Evolutionary conservation across 179 eudicot species (phyloP).

Genomic region (Corrigiola litoralis): DNA sequence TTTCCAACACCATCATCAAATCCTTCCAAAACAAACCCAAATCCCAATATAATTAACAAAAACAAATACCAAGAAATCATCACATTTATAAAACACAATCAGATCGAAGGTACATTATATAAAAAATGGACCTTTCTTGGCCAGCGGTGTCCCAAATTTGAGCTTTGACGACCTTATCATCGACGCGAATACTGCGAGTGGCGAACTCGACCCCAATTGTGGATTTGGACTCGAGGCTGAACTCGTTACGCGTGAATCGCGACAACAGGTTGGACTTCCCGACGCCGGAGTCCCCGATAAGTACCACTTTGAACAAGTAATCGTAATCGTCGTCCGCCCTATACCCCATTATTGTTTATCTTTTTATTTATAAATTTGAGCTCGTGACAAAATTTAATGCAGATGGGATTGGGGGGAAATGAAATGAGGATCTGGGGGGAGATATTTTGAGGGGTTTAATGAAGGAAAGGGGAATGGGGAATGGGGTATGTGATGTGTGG

Average conservation of each 20-base stretch:
- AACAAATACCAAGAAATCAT: no score
- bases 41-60: background rate
- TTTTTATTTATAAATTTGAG: no score
- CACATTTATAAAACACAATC: no score
- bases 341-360: background rate
- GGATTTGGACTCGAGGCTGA: slow-evolving; percentile 13
- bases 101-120: no score
- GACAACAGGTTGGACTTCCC: slow-evolving; percentile 6
- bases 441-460: no score
- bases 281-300: slow-evolving; percentile 8
- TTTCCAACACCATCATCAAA: no score
- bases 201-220: slow-evolving; percentile 11
- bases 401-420: no score
- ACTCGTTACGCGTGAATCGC: slow-evolving; percentile 8
- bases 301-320: slow-evolving; percentile 5
- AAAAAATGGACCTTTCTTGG: background rate
- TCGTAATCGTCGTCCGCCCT: slow-evolving; percentile 10
- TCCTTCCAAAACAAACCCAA: no score
- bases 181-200: background rate
- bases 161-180: background rate
- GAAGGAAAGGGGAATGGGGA: no score
- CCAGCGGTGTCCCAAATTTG: background rate
- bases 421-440: background rate
- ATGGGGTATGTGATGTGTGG: background rate
- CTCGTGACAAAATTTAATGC: no score